Conservation (phyloP, 108 stramenopile genomes). For the Thalassiosira profunda region DNA sequence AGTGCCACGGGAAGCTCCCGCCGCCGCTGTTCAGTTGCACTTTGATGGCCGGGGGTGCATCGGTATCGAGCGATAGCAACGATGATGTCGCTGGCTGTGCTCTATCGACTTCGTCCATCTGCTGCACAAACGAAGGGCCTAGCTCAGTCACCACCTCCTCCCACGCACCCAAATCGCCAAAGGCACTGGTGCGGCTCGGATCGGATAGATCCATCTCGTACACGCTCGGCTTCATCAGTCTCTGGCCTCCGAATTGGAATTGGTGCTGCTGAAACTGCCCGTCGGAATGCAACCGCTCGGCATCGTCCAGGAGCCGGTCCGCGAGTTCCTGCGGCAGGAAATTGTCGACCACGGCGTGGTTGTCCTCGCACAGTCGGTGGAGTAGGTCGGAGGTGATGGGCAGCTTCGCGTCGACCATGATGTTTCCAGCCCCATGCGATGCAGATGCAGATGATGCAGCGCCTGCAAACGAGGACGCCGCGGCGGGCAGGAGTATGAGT, state of each 20-base stretch:
- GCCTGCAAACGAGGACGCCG: too few species aligned
- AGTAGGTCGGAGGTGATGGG: conserved; percentile 8
- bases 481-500: too few species aligned
- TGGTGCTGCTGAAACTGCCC: conserved; percentile 27
- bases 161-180: conserved; percentile 27
- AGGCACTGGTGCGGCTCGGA: too few species aligned
- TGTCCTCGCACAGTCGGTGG: conserved; percentile 6
- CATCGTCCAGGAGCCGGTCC: conserved; percentile 16
- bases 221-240: conserved; percentile 35
- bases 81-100: too few species aligned
- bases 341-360: conserved; percentile 18
- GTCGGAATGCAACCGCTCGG: conserved; percentile 10
- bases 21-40: conserved; percentile 33
- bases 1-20: conserved; percentile 36
- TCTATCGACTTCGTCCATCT: conserved; percentile 25
- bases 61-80: conserved; percentile 16
- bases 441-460: too few species aligned
- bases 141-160: conserved; percentile 6
- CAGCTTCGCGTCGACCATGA: too few species aligned
- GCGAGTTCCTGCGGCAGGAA: conserved; percentile 16
- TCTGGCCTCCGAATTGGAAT: conserved; percentile 21
- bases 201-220: conserved; percentile 31
- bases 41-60: conserved; percentile 26
- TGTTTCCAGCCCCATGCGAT: too few species aligned
- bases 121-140: conserved; percentile 24